These are phyloP conservation scores for Suillus alpinus DNA, from an alignment of 768 basidiomycete species.

Conservation along the genomic window DNA sequence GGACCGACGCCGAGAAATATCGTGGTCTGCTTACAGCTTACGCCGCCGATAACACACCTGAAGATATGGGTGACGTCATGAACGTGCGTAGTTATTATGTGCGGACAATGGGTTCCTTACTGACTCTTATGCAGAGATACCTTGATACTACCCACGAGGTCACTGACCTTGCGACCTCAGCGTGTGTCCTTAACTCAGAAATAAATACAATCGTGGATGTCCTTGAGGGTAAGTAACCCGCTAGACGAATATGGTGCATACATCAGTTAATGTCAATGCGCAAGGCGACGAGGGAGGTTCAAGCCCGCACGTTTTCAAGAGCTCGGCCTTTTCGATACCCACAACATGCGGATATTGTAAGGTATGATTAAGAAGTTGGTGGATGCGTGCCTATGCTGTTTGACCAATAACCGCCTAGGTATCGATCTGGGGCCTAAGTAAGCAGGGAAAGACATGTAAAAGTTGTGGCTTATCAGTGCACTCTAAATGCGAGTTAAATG, in stretches of 20 bases:
- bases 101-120: constrained; percentile 3
- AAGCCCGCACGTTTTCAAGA: constrained; percentile 77
- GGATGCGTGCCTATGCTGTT: constrained; percentile 5
- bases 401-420: constrained; percentile 39
- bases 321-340: constrained; percentile 82
- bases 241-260: constrained; percentile 11
- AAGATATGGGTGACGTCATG: constrained; percentile 44
- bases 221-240: constrained; percentile 53
- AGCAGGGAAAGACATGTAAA: constrained; percentile 84
- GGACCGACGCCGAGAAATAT: constrained; percentile 53
- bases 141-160: constrained; percentile 64
- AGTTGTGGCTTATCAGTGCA: constrained; percentile 78
- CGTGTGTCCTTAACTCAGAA: constrained; percentile 60
- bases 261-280: constrained; percentile 4
- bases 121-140: constrained; percentile 44
- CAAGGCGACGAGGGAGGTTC: constrained; percentile 75
- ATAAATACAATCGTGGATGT: constrained; percentile 56
- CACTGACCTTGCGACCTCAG: constrained; percentile 51
- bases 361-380: constrained; percentile 36
- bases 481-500: constrained; percentile 85
- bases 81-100: constrained; percentile 14
- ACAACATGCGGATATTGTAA: constrained; percentile 81
- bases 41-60: constrained; percentile 44
- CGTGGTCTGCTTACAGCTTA: constrained; percentile 46
- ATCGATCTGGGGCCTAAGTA: constrained; percentile 84